A percentile compares a stretch with the other conserved stretches of the same genome.
Evolutionary conservation across 192 early-diverging fungal genomes (phyloP).

Genomic region (Allomyces javanicus): DNA sequence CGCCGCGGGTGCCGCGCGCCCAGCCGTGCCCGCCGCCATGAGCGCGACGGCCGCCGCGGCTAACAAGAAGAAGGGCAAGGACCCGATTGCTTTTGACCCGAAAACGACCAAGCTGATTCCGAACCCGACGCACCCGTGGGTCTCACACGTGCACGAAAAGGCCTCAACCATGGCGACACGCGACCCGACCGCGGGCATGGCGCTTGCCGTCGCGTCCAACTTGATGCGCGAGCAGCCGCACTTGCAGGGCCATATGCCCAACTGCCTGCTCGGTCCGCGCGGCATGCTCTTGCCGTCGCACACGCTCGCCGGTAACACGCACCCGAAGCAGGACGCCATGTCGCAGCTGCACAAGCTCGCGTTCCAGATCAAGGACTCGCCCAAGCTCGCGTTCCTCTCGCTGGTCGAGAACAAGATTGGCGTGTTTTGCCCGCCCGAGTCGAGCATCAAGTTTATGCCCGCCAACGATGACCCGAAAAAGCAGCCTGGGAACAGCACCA

Average conservation of each 20-base stretch:
- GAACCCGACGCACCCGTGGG: neutral
- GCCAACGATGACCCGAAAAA: neutral
- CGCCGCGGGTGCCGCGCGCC: constrained; percentile 1
- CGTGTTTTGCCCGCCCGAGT: neutral
- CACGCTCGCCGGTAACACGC: neutral
- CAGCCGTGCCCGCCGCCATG: constrained; percentile 4
- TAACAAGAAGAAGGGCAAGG: neutral
- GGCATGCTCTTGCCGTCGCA: neutral
- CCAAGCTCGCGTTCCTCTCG: neutral
- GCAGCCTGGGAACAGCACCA: no score
- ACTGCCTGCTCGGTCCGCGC: neutral
- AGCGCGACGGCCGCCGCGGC: neutral
- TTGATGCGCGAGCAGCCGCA: no score
- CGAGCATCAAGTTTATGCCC: neutral
- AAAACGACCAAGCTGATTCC: neutral
- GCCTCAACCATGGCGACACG: no score
- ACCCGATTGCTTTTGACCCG: neutral
- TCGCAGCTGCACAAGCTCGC: constrained; percentile 83
- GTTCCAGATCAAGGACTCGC: constrained; percentile 43
- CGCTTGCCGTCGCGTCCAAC: neutral
- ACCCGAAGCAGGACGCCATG: constrained; percentile 37
- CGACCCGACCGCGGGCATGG: neutral
- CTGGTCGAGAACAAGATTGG: neutral
- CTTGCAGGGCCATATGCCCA: no score
- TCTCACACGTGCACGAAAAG: neutral